These are phyloP conservation scores for Pleomassaria siparia DNA, from an alignment of 2,329 filamentous ascomycete genomes.

Conservation along the genomic window DNA sequence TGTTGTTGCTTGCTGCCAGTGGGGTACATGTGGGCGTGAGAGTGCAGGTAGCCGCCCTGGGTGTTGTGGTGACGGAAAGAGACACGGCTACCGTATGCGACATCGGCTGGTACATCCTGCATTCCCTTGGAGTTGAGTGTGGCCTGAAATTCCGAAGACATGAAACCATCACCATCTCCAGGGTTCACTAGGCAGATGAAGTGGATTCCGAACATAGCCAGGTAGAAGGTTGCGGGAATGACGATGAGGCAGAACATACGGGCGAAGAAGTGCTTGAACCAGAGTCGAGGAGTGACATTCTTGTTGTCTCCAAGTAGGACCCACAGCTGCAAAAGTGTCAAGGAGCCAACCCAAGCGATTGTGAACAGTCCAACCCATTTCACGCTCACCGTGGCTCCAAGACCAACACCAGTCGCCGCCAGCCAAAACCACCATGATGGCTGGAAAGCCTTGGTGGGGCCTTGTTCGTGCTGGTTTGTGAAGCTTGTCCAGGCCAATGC, in stretches of 20 bases:
- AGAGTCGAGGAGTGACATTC: constrained; percentile 80
- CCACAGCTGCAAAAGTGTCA: constrained; percentile 93
- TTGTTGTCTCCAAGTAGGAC: constrained; percentile 86
- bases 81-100: constrained; percentile 84
- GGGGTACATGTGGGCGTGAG: constrained; percentile 96
- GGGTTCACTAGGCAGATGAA: constrained; percentile 92
- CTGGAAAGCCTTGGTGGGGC: constrained; percentile 82
- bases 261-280: constrained; percentile 92
- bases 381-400: constrained; percentile 90
- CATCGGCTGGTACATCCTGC: constrained; percentile 91
- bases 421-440: constrained; percentile 99
- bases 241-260: constrained; percentile 88
- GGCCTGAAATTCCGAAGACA: constrained; percentile 98
- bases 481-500: constrained; percentile 89
- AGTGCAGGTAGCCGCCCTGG: constrained; percentile 96
- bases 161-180: constrained; percentile 96
- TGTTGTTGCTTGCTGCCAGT: constrained; percentile 98
- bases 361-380: constrained; percentile 99
- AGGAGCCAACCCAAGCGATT: constrained; percentile 92
- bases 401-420: constrained; percentile 76
- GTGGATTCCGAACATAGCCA: constrained; percentile 96
- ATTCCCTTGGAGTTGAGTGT: constrained; percentile 96
- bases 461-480: constrained; percentile 94
- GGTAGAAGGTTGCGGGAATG: constrained; percentile 86
- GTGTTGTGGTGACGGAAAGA: constrained; percentile 92